These are phyloP conservation scores for Nakazawaea wyomingensis DNA, from an alignment of 805 yeast genomes.

Conservation along the genomic window DNA sequence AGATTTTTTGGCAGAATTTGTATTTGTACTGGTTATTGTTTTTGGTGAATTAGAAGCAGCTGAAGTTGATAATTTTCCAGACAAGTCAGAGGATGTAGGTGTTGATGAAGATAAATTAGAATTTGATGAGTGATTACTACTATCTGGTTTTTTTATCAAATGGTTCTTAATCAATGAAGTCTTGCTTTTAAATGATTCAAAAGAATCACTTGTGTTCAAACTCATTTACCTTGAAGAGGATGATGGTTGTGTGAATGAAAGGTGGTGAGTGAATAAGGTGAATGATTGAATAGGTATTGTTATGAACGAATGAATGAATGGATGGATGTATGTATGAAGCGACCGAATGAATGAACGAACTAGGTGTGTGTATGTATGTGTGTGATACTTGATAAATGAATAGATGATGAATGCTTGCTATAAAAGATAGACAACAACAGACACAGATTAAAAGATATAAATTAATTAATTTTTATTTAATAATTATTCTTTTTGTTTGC, in stretches of 20 bases:
- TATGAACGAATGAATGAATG: neutral
- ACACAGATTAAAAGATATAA: too few relatives aligned
- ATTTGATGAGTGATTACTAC: neutral
- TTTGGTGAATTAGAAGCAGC: neutral
- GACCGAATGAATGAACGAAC: neutral
- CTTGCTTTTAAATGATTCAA: conserved; percentile 2
- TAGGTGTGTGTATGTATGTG: neutral
- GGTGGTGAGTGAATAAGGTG: too few relatives aligned
- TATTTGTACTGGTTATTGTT: neutral
- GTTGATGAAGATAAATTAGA: neutral
- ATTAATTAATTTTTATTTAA: too few relatives aligned
- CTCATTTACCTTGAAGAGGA: neutral
- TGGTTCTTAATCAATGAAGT: conserved; percentile 1
- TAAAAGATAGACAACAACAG: too few relatives aligned
- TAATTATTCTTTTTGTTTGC: too few relatives aligned
- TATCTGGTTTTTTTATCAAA: conserved; percentile 3
- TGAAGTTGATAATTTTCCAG: too few relatives aligned
- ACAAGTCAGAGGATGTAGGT: neutral
- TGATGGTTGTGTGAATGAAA: too few relatives aligned
- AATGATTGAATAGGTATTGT: neutral
- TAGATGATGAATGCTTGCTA: too few relatives aligned
- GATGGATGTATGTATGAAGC: neutral
- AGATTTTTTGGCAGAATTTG: conserved; percentile 4
- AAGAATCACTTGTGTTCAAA: conserved; percentile 2
- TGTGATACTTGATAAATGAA: neutral